Conservation (phyloP, 345 rosid species). For the Lumnitzera littorea region DNA sequence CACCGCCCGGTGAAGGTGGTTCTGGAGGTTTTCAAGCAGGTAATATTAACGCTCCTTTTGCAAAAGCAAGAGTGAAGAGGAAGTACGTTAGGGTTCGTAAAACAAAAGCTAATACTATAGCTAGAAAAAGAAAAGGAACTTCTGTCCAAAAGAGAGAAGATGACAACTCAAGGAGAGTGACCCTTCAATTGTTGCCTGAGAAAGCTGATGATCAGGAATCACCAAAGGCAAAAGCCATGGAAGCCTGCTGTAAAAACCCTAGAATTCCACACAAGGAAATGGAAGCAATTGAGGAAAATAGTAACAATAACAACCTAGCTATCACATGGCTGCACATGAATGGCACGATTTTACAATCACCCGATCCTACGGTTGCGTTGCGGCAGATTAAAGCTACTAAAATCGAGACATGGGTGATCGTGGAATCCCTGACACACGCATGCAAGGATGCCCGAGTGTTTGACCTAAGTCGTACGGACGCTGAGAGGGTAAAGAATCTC, state of each 20-base stretch:
- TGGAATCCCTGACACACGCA: constrained; percentile 29
- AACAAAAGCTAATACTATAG: neutral
- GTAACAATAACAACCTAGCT: neutral
- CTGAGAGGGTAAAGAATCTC: constrained; percentile 21
- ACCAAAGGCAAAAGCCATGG: neutral
- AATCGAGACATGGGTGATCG: constrained; percentile 40
- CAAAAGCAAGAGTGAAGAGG: constrained; percentile 10
- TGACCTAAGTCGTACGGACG: constrained; percentile 27
- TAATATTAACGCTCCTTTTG: neutral
- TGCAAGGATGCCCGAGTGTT: constrained; percentile 11
- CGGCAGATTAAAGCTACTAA: neutral
- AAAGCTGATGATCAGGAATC: constrained; percentile 2
- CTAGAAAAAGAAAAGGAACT: neutral
- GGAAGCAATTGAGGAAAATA: neutral
- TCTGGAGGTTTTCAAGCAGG: constrained; percentile 5
- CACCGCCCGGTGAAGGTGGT: constrained; percentile 4
- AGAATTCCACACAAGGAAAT: neutral
- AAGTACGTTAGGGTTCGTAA: constrained; percentile 16
- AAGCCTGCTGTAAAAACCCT: neutral
- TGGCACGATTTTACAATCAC: neutral
- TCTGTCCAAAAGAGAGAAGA: neutral
- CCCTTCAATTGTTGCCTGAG: constrained; percentile 19
- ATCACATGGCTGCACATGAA: neutral
- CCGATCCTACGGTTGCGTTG: neutral
- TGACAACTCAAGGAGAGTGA: constrained; percentile 6